Evolutionary conservation across 345 rosid genomes (phyloP), one percentile per base, ranked within the genome.

Genomic region (Microthlaspi erraticum): DNA sequence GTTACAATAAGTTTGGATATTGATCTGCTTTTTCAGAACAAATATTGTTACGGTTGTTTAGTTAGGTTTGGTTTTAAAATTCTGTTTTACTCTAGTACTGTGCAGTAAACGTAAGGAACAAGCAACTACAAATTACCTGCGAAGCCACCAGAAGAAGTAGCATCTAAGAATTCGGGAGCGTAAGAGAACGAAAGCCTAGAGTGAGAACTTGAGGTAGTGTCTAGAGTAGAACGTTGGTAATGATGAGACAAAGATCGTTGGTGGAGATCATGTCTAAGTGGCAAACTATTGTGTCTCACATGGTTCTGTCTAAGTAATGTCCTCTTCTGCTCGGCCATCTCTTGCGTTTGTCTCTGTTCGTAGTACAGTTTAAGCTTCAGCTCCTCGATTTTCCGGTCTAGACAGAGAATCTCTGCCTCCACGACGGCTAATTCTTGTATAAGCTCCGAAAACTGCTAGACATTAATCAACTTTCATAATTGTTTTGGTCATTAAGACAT

Each of bases 321-420:
- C 65, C 75, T 73, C 58, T 74, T 78, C 53, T 77, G 81, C 17
- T 67, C 60, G 9, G 44, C 46, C 44, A 60, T 36, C 64, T 85
- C 79, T 48, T 79, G 74, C 37, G 75, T 83, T 36, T 67, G 86
- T 68, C 79, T 84, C 81, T 83, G 85, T 62, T 90, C 97, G 20
- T 76, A 75, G 68, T 73, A 79, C 57, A 90, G 14, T 62, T 81
- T 79, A 73, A 86, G 79, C 78, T 88, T 90, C 60, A 90, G 77
- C 68, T 81, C 88, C 61, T 83, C 78, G 33, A 93, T 81, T 78
- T 78, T 86, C 57, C 84, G 73, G 84, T 93, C 97, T n/a, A 90
- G 78, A 84, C 82, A 75, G 31, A 79, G 29, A 14, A 93, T 88
- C 83, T 93, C 96, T 61, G 88, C 86, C 73, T 93, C 96, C 45